A percentile compares a stretch with the other conserved stretches of the same genome.
Conservation (phyloP, 148 eudicot species). For the Diospyros kaki region DNA sequence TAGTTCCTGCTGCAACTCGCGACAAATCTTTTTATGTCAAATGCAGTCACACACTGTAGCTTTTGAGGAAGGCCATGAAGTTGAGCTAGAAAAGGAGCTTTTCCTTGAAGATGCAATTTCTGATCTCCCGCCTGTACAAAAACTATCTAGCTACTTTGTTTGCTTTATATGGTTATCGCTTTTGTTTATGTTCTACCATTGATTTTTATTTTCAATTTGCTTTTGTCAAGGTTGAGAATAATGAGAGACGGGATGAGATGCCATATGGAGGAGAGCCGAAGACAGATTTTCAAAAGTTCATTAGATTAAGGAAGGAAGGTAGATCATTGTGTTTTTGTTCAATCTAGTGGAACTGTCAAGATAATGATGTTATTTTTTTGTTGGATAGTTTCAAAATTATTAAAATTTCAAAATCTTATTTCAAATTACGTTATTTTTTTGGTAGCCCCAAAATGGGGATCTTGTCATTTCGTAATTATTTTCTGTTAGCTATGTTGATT, state of each 20-base stretch:
- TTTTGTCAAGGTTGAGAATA: constrained; percentile 46
- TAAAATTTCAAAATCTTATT: too few species aligned
- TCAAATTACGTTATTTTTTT: too few species aligned
- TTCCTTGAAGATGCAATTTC: constrained; percentile 69
- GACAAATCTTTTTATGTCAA: neutral
- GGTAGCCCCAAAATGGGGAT: too few species aligned
- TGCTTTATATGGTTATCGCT: neutral
- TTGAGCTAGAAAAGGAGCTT: constrained; percentile 42
- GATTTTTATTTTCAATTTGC: neutral
- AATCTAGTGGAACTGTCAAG: neutral
- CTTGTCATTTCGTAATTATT: too few species aligned
- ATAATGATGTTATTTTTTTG: neutral
- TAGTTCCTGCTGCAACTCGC: neutral
- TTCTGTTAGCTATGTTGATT: too few species aligned
- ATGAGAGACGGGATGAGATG: constrained; percentile 54
- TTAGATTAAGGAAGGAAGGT: constrained; percentile 62
- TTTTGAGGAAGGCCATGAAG: constrained; percentile 32
- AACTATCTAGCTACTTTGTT: neutral
- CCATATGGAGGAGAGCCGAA: constrained; percentile 37
- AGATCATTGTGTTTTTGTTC: constrained; percentile 1
- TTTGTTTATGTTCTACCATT: neutral
- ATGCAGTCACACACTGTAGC: constrained; percentile 59
- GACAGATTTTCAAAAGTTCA: constrained; percentile 60
- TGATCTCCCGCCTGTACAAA: constrained; percentile 69
- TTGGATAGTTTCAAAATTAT: neutral